Evolutionary conservation across 2,329 filamentous ascomycete species (phyloP).

Genomic region (Paraconiothyrium brasiliense): DNA sequence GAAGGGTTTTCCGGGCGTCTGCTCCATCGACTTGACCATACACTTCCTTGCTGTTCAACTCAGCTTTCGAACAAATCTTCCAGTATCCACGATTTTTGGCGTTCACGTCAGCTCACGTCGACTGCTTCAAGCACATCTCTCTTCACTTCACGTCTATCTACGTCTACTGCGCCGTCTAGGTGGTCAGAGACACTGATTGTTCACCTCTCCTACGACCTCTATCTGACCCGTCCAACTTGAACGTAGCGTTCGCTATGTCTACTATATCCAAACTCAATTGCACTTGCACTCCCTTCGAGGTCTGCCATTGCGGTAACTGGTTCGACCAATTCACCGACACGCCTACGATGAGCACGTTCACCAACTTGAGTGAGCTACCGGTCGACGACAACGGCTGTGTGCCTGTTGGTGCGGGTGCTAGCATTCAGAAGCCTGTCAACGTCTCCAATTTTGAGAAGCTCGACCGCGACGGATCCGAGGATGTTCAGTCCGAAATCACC

Average conservation of each 20-base stretch:
- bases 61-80: not conserved
- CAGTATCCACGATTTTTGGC: not conserved
- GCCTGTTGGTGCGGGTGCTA: not conserved
- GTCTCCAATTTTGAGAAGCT: not conserved
- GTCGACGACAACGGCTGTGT: not conserved
- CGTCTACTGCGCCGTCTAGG: not conserved
- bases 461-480: not conserved
- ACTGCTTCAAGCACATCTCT: not conserved
- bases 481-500: too few species aligned
- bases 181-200: not conserved
- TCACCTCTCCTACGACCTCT: not conserved
- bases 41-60: not conserved
- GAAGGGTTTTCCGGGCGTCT: not conserved
- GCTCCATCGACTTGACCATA: not conserved
- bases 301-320: not conserved
- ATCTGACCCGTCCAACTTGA: not conserved
- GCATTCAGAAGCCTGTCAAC: not conserved
- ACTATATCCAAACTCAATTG: not conserved
- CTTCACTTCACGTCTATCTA: slow-evolving; percentile 1
- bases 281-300: too few species aligned
- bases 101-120: not conserved
- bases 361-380: not conserved
- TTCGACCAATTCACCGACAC: not conserved
- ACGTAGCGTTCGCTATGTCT: not conserved
- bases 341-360: too few species aligned